phyloP scores from a whole-genome alignment of 257 asterid genomes.

The Salvia hispanica region DNA sequence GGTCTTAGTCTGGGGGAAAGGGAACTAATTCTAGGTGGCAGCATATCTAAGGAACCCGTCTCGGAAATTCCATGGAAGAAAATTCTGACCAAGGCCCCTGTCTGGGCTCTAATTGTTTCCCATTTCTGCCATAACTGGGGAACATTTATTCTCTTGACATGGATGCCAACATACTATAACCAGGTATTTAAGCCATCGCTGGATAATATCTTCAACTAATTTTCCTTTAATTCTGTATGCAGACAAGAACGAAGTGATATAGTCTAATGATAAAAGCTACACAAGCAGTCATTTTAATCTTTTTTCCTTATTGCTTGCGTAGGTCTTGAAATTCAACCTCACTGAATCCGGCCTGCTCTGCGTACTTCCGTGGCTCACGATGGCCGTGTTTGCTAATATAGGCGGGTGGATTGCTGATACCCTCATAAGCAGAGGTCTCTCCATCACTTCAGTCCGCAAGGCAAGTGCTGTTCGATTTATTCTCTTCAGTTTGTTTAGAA shows the following conservation, averaged over 20 bases:
- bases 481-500: background rate
- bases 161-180: slow-evolving; percentile 98
- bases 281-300: too few relatives aligned
- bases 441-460: slow-evolving; percentile 63
- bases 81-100: slow-evolving; percentile 86
- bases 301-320: slow-evolving; percentile 30
- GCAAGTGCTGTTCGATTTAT: slow-evolving; percentile 27
- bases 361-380: slow-evolving; percentile 93
- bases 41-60: slow-evolving; percentile 67
- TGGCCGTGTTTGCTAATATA: slow-evolving; percentile 88
- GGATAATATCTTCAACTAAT: background rate
- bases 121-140: slow-evolving; percentile 99
- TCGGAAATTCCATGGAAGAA: slow-evolving; percentile 85
- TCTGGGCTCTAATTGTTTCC: slow-evolving; percentile 98
- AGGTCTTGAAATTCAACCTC: slow-evolving; percentile 96
- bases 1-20: slow-evolving; percentile 64
- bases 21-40: slow-evolving; percentile 64
- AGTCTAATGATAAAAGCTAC: background rate
- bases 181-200: slow-evolving; percentile 53
- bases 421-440: slow-evolving; percentile 82
- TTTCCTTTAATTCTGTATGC: background rate
- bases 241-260: slow-evolving; percentile 8
- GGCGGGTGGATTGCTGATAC: slow-evolving; percentile 98
- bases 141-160: slow-evolving; percentile 91
- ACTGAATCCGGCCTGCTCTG: slow-evolving; percentile 86